phyloP scores from a whole-genome alignment of 2,329 filamentous ascomycete species.

The Hymenoscyphus scutula region DNA sequence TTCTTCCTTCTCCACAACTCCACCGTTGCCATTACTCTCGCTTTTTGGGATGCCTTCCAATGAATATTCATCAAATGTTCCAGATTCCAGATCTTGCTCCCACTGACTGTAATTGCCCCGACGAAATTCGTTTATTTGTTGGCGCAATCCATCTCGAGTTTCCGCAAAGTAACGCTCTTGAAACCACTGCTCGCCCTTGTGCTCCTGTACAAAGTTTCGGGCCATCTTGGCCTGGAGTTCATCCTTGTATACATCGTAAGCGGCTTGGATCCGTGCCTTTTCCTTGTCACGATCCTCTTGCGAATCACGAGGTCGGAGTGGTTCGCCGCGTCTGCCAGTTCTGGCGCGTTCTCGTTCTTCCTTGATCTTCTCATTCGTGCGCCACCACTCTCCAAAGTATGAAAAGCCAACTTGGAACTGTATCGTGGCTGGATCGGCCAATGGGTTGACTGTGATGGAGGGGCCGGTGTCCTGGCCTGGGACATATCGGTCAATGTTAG shows the following conservation, averaged over 20 bases:
- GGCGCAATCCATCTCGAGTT: slow-evolving; percentile 70
- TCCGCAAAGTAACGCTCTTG: slow-evolving; percentile 89
- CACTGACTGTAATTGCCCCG: slow-evolving; percentile 78
- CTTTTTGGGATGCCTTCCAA: slow-evolving; percentile 92
- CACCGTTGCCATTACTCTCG: slow-evolving; percentile 83
- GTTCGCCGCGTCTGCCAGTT: slow-evolving; percentile 66
- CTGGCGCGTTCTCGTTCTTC: slow-evolving; percentile 73
- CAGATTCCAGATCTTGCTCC: slow-evolving; percentile 81
- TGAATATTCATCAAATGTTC: slow-evolving; percentile 90
- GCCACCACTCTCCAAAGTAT: slow-evolving; percentile 85
- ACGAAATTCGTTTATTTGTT: slow-evolving; percentile 76
- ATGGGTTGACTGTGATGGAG: slow-evolving; percentile 59
- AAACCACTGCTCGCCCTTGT: slow-evolving; percentile 98
- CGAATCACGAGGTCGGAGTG: slow-evolving; percentile 60
- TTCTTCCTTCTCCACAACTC: slow-evolving; percentile 88
- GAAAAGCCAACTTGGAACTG: slow-evolving; percentile 82
- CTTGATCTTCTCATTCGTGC: slow-evolving; percentile 76
- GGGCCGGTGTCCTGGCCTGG: slow-evolving; percentile 63
- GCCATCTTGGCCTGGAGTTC: slow-evolving; percentile 77
- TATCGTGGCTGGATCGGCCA: slow-evolving; percentile 69
- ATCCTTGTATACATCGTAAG: slow-evolving; percentile 66
- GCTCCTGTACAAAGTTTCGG: slow-evolving; percentile 81
- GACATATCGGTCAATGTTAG: slow-evolving; percentile 82
- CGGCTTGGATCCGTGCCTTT: slow-evolving; percentile 71
- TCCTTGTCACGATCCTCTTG: slow-evolving; percentile 77